Conservation (phyloP, 2,329 filamentous ascomycete species). For the Cercospora sojina region DNA sequence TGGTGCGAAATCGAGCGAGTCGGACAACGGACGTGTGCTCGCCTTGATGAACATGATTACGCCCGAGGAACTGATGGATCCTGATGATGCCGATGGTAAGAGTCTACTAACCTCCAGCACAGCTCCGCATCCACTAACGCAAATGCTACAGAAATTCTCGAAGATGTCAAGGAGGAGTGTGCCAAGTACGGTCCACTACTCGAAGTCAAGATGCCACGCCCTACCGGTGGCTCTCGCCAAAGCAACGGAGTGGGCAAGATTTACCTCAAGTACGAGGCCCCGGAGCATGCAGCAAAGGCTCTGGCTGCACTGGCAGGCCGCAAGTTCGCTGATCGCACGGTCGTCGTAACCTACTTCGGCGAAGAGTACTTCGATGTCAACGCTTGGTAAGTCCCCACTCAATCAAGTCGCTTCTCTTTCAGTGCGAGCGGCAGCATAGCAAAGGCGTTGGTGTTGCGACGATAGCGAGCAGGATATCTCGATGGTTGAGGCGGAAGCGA, state of each 20-base stretch:
- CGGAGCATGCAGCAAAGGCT: constrained; percentile 77
- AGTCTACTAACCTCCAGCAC: constrained; percentile 4
- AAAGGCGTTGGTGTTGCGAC: background rate
- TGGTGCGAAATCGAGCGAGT: constrained; percentile 71
- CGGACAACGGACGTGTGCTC: constrained; percentile 79
- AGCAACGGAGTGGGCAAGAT: constrained; percentile 95
- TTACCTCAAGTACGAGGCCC: constrained; percentile 84
- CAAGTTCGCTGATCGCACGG: constrained; percentile 94
- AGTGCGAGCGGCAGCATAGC: background rate
- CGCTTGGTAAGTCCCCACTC: constrained; percentile 65
- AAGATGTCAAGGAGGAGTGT: constrained; percentile 92
- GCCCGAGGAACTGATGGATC: constrained; percentile 87
- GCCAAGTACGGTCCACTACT: constrained; percentile 81
- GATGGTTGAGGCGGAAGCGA: background rate
- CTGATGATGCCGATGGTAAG: constrained; percentile 91
- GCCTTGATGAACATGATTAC: constrained; percentile 99
- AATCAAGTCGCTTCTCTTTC: background rate
- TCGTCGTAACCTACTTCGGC: constrained; percentile 93
- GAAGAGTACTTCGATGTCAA: constrained; percentile 96
- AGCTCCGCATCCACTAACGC: background rate
- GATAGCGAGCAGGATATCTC: background rate
- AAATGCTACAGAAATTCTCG: constrained; percentile 74
- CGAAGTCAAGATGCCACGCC: constrained; percentile 90
- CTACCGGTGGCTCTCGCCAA: constrained; percentile 76
- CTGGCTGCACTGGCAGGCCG: constrained; percentile 86